These are phyloP conservation scores for Saksenaea oblongispora DNA, from an alignment of 371 early-diverging fungal species.

Conservation along the genomic window DNA sequence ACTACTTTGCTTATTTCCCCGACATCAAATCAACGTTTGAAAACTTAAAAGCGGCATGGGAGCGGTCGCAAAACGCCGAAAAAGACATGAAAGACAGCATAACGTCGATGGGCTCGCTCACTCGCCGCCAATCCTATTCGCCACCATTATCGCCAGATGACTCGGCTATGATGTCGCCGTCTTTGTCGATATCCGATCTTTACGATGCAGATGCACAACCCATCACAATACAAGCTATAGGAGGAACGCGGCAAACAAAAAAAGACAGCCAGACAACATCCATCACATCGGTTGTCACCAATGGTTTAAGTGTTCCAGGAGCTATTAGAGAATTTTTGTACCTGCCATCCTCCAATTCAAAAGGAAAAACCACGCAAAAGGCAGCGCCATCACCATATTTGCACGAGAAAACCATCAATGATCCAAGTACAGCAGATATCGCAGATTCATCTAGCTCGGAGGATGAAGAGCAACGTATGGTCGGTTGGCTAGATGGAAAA, in stretches of 20 bases:
- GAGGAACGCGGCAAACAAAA: not conserved
- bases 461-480: conserved; percentile 38
- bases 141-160: not conserved
- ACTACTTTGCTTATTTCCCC: conserved; percentile 71
- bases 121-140: not conserved
- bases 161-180: conserved; percentile 27
- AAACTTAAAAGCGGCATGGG: conserved; percentile 32
- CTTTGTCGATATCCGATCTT: conserved; percentile 40
- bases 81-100: not conserved
- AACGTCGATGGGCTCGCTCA: not conserved
- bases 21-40: conserved; percentile 49
- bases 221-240: conserved; percentile 24
- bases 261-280: conserved; percentile 7
- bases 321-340: conserved; percentile 36
- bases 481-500: conserved; percentile 45
- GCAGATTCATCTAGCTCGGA: conserved; percentile 37
- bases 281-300: conserved; percentile 27
- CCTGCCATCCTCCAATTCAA: conserved; percentile 15
- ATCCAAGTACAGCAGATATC: conserved; percentile 13
- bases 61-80: conserved; percentile 17
- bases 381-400: not conserved
- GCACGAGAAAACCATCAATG: not conserved
- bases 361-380: conserved; percentile 5
- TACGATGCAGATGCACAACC: conserved; percentile 35
- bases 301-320: conserved; percentile 35